A percentile compares a stretch with the other conserved stretches of the same genome.
These are phyloP conservation scores for Deuterostichococcus epilithicus DNA, from an alignment of 139 green algal species.

Conservation along the genomic window DNA sequence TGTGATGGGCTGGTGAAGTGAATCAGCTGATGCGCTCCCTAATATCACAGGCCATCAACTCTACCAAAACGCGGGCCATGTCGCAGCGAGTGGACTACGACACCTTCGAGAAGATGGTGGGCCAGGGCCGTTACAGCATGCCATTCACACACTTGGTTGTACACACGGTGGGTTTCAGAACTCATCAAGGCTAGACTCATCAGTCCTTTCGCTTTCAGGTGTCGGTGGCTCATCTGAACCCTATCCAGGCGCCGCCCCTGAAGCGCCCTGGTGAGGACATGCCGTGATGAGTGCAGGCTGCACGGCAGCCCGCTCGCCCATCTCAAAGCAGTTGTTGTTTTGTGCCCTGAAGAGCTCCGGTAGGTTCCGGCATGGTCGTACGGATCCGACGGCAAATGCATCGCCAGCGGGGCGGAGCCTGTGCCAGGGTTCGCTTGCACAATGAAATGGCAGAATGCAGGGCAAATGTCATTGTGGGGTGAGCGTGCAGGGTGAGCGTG, in stretches of 20 bases:
- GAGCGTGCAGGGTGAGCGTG: not conserved
- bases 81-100: constrained; percentile 62
- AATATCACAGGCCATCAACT: constrained; percentile 31
- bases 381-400: not conserved
- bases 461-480: not conserved
- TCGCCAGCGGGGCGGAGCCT: not conserved
- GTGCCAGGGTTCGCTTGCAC: not conserved
- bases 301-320: not conserved
- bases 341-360: not conserved
- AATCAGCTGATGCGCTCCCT: not conserved
- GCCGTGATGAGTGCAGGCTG: not conserved
- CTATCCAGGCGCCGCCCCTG: constrained; percentile 11
- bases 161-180: no score
- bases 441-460: not conserved
- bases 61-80: constrained; percentile 60
- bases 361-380: not conserved
- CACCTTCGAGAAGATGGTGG: constrained; percentile 72
- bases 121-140: no score
- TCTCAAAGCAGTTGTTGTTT: not conserved
- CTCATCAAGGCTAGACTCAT: not conserved
- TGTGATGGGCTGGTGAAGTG: not conserved
- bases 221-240: constrained; percentile 15
- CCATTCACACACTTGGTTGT: not conserved
- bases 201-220: constrained; percentile 11
- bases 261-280: not conserved